Conservation (phyloP, 805 yeast genomes). For the Metschnikowia cerradonensis region DNA sequence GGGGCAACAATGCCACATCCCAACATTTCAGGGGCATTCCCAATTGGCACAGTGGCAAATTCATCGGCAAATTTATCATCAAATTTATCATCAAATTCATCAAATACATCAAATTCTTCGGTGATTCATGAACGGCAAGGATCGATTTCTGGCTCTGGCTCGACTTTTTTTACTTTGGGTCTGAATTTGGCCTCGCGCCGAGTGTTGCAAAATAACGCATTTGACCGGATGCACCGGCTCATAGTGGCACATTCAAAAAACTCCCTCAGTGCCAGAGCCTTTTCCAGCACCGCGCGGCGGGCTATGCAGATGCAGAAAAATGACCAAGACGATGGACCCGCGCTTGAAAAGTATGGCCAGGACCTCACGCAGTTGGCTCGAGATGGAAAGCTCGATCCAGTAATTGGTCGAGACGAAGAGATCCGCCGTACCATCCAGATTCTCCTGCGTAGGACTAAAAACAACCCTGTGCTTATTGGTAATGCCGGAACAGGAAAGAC, state of each 20-base stretch:
- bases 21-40: too few relatives aligned
- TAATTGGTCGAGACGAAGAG: constrained; percentile 95
- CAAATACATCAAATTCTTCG: too few relatives aligned
- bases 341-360: constrained; percentile 79
- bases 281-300: constrained; percentile 21
- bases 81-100: too few relatives aligned
- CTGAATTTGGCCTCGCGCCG: too few relatives aligned
- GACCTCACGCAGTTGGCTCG: constrained; percentile 83
- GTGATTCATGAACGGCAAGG: too few relatives aligned
- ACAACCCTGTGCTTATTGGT: constrained; percentile 93
- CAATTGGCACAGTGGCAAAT: too few relatives aligned
- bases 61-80: too few relatives aligned
- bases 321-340: constrained; percentile 55
- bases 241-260: neutral
- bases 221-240: too few relatives aligned
- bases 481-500: constrained; percentile 98
- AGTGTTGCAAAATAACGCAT: too few relatives aligned
- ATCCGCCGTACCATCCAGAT: constrained; percentile 91
- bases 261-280: neutral
- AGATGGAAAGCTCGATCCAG: constrained; percentile 92
- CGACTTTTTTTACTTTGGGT: too few relatives aligned
- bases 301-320: constrained; percentile 36
- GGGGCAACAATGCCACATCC: too few relatives aligned
- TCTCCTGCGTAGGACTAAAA: constrained; percentile 86
- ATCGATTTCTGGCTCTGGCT: too few relatives aligned